Conservation (phyloP, 306 rosid genomes). For the Corylus americana region DNA sequence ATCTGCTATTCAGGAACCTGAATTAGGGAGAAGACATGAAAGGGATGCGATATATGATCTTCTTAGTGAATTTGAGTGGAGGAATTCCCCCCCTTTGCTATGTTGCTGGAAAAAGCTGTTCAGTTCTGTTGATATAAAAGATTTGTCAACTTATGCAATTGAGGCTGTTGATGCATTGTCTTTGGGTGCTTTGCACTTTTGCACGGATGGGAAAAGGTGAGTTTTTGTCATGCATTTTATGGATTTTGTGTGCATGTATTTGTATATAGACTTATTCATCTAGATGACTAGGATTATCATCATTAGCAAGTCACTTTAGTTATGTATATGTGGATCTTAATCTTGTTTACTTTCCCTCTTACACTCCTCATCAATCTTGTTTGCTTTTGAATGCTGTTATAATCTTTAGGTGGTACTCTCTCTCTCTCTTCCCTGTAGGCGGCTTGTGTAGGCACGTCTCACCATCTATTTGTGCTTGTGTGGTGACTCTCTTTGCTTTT, state of each 20-base stretch:
- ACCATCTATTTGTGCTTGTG: too few relatives aligned
- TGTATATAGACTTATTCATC: neutral
- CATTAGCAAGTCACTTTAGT: neutral
- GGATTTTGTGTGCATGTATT: neutral
- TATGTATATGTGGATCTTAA: neutral
- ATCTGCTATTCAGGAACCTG: slow-evolving; percentile 41
- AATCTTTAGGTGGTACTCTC: too few relatives aligned
- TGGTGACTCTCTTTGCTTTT: too few relatives aligned
- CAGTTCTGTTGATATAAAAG: slow-evolving; percentile 57
- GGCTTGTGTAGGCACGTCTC: too few relatives aligned
- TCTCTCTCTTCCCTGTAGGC: too few relatives aligned
- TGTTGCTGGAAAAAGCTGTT: slow-evolving; percentile 67
- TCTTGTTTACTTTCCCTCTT: neutral
- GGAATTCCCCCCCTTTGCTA: slow-evolving; percentile 75
- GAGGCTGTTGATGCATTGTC: slow-evolving; percentile 67
- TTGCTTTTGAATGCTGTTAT: too few relatives aligned
- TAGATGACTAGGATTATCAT: neutral
- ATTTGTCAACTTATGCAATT: slow-evolving; percentile 52
- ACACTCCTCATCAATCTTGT: too few relatives aligned
- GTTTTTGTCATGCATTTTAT: slow-evolving; percentile 26
- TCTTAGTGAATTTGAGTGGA: slow-evolving; percentile 62
- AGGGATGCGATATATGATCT: slow-evolving; percentile 39
- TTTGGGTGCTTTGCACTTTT: slow-evolving; percentile 68
- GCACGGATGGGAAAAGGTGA: slow-evolving; percentile 74
- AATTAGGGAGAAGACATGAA: slow-evolving; percentile 44